A percentile compares a stretch with the other conserved stretches of the same genome.
phyloP scores from a whole-genome alignment of 2,329 filamentous ascomycete species.

The Lasiodiplodia hormozganensis region DNA sequence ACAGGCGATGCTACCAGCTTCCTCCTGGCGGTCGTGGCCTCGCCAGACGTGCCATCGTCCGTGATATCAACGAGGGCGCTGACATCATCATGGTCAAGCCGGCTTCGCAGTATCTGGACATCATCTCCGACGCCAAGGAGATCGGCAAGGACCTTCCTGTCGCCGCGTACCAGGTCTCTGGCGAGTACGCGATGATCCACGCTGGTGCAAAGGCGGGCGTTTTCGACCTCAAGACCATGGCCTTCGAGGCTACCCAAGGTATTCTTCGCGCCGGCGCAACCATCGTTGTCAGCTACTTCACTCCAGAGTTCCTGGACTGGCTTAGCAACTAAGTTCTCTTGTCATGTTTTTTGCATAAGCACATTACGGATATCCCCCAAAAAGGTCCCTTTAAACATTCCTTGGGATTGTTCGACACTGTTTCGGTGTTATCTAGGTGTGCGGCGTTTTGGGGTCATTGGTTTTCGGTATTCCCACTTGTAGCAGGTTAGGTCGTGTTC shows the following conservation, averaged over 20 bases:
- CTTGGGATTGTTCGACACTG: neutral
- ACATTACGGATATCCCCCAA: neutral
- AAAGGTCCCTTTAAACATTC: neutral
- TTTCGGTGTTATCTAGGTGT: neutral
- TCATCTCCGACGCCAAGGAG: slow-evolving; percentile 96
- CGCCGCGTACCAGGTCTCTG: slow-evolving; percentile 95
- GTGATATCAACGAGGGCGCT: slow-evolving; percentile 91
- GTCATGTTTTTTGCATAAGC: neutral
- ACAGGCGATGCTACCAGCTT: slow-evolving; percentile 95
- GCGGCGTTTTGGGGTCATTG: slow-evolving; percentile 4
- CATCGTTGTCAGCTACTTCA: slow-evolving; percentile 94
- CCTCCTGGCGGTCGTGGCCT: slow-evolving; percentile 91
- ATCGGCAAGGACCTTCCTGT: slow-evolving; percentile 89
- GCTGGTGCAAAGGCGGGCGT: slow-evolving; percentile 95
- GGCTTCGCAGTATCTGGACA: slow-evolving; percentile 92
- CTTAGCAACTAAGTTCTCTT: slow-evolving; percentile 45
- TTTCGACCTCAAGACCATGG: slow-evolving; percentile 93
- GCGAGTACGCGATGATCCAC: slow-evolving; percentile 98
- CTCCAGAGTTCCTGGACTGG: slow-evolving; percentile 76
- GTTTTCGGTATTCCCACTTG: slow-evolving; percentile 17
- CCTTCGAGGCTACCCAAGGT: slow-evolving; percentile 90
- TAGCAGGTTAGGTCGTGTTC: neutral
- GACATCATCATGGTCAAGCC: slow-evolving; percentile 99
- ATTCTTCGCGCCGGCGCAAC: slow-evolving; percentile 92
- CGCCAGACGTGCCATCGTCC: slow-evolving; percentile 84